Conservation (phyloP, 2,329 filamentous ascomycete genomes). For the Penicillium sp. region DNA sequence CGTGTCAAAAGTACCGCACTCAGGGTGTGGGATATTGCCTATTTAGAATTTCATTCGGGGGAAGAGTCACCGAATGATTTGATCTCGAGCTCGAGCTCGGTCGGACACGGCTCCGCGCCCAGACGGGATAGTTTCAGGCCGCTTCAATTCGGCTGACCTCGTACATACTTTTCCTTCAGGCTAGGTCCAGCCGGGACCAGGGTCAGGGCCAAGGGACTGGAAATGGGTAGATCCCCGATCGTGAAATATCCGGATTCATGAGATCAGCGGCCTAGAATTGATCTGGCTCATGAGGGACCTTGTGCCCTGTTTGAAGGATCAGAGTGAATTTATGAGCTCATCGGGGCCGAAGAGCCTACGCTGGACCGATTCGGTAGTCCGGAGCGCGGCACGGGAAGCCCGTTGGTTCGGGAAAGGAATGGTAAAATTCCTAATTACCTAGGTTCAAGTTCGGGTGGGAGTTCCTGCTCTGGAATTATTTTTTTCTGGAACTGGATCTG, state of each 20-base stretch:
- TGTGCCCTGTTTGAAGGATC: neutral
- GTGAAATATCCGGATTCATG: neutral
- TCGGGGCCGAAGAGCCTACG: neutral
- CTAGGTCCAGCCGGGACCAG: too few relatives aligned
- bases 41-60: neutral
- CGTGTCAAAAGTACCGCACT: too few relatives aligned
- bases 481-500: neutral
- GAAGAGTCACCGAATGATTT: neutral
- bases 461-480: neutral
- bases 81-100: neutral
- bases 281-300: neutral
- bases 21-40: neutral
- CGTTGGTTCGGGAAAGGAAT: constrained; percentile 3
- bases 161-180: too few relatives aligned
- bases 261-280: neutral
- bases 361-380: constrained; percentile 21
- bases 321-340: neutral
- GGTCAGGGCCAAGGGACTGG: neutral
- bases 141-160: too few relatives aligned
- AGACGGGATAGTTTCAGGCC: neutral
- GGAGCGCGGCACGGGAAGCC: constrained; percentile 12
- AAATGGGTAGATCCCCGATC: constrained; percentile 1
- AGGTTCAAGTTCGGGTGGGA: neutral
- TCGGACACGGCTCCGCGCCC: constrained; percentile 7
- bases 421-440: neutral